Evolutionary conservation across 257 asterid species (phyloP).

Genomic region (Striga asiatica): DNA sequence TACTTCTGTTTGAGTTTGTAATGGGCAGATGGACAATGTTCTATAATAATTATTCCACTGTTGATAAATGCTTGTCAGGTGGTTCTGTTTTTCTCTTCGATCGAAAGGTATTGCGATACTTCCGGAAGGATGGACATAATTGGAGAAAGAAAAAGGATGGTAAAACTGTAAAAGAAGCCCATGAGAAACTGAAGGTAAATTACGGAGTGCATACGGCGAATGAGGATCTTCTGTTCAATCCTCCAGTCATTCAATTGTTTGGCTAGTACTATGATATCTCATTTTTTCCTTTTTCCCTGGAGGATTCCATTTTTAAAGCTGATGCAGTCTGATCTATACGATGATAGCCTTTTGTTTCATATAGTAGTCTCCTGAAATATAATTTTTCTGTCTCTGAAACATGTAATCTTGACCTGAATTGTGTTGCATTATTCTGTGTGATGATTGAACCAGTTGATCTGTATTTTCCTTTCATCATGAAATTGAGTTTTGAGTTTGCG

Average conservation of each 20-base stretch:
- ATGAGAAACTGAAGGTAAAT: slow-evolving; percentile 75
- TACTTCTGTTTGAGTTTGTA: not conserved
- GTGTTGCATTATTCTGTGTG: not conserved
- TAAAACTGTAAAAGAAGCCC: slow-evolving; percentile 81
- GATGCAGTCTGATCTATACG: no score
- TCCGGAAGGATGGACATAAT: slow-evolving; percentile 80
- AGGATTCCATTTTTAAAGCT: no score
- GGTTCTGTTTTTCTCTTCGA: slow-evolving; percentile 82
- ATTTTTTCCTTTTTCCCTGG: no score
- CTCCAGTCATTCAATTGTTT: no score
- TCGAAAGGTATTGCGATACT: slow-evolving; percentile 64
- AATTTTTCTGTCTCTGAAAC: no score
- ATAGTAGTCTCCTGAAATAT: no score
- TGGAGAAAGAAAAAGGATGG: slow-evolving; percentile 92
- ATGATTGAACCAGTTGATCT: not conserved
- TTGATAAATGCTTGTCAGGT: slow-evolving; percentile 33
- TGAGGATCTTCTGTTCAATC: not conserved
- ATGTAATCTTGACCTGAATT: not conserved
- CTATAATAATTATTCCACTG: slow-evolving; percentile 13
- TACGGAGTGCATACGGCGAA: slow-evolving; percentile 9
- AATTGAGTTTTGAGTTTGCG: not conserved
- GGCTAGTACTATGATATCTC: no score
- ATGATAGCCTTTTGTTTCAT: no score
- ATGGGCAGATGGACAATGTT: not conserved
- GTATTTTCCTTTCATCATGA: not conserved